These are phyloP conservation scores for Rosa chinensis DNA, from an alignment of 306 rosid genomes.

Conservation along the genomic window DNA sequence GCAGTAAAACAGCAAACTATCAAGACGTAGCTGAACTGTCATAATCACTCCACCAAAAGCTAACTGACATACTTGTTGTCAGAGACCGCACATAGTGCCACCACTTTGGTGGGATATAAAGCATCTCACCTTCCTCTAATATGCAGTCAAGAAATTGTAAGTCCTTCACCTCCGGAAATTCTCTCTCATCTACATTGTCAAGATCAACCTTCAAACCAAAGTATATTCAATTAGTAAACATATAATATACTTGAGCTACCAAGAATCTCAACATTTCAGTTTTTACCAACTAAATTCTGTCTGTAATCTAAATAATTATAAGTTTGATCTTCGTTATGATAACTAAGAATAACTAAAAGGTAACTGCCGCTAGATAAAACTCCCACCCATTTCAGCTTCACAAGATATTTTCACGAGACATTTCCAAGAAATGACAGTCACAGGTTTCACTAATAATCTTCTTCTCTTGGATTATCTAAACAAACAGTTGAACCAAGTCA, in stretches of 20 bases:
- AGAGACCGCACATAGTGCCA: constrained; percentile 95
- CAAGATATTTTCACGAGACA: background rate
- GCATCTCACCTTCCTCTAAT: constrained; percentile 95
- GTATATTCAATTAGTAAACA: background rate
- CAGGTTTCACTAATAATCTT: background rate
- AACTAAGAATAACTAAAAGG: background rate
- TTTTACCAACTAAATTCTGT: background rate
- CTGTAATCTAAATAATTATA: background rate
- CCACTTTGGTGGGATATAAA: constrained; percentile 93
- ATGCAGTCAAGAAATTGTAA: constrained; percentile 87
- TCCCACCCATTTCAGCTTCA: background rate
- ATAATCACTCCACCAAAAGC: constrained; percentile 88
- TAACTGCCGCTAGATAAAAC: background rate
- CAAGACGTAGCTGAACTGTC: constrained; percentile 48
- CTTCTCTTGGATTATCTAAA: background rate
- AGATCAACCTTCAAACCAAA: constrained; percentile 53
- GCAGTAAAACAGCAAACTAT: constrained; percentile 22
- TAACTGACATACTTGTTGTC: constrained; percentile 75
- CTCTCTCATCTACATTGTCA: constrained; percentile 44
- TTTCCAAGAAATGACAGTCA: background rate
- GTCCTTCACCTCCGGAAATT: constrained; percentile 62
- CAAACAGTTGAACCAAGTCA: background rate
- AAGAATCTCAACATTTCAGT: background rate
- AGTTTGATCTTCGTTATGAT: too few species aligned
- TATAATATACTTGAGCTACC: background rate